Percentiles rank a stretch among this genome's conserved stretches.
phyloP scores from a whole-genome alignment of 2,329 filamentous ascomycete species.

The Colletotrichum noveboracense region DNA sequence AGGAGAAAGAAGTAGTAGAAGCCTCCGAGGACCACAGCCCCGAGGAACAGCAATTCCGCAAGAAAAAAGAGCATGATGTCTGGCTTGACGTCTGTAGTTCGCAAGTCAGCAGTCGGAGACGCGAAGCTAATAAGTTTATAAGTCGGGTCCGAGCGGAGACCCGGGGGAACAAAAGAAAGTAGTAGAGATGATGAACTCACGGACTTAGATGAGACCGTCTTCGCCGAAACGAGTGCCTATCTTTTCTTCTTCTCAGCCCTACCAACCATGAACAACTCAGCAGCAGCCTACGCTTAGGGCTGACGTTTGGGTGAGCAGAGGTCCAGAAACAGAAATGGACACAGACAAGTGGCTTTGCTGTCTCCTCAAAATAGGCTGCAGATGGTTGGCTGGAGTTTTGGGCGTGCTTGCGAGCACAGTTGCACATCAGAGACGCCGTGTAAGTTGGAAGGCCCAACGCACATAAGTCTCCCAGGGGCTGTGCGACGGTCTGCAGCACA shows the following conservation, averaged over 20 bases:
- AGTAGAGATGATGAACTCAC: background rate
- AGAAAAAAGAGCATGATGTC: conserved; percentile 6
- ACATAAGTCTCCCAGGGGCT: background rate
- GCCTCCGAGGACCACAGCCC: background rate
- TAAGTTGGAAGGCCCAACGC: background rate
- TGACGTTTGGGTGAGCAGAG: background rate
- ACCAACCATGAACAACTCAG: background rate
- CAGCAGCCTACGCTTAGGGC: background rate
- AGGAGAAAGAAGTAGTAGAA: conserved; percentile 23
- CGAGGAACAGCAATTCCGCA: background rate
- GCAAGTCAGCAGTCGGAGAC: background rate
- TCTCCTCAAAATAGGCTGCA: conserved; percentile 5
- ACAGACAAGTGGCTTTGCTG: background rate
- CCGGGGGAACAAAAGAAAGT: background rate
- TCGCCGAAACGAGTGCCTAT: background rate
- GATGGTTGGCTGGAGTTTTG: background rate
- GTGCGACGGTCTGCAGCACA: background rate
- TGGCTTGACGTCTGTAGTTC: background rate
- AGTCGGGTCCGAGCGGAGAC: background rate
- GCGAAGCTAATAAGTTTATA: background rate
- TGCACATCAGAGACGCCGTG: background rate
- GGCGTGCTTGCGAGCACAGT: background rate
- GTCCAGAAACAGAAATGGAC: background rate
- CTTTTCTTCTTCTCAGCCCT: conserved; percentile 19
- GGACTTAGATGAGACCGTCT: background rate